Evolutionary conservation across 2,329 filamentous ascomycete genomes (phyloP).

Genomic region (Trichophyton mentagrophytes): DNA sequence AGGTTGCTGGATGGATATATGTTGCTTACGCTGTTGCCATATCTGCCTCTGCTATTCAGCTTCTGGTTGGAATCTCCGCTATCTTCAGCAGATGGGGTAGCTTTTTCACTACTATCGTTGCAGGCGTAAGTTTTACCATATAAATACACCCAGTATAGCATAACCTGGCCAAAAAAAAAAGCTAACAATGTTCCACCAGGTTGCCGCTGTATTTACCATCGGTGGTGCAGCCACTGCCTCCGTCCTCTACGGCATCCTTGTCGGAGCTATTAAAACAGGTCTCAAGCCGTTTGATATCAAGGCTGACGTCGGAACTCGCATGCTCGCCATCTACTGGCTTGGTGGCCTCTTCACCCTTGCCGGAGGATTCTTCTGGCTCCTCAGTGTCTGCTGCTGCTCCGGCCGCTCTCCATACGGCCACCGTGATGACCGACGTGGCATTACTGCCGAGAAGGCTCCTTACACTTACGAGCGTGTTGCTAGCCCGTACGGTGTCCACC

Average conservation of each 20-base stretch:
- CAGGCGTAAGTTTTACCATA: slow-evolving; percentile 45
- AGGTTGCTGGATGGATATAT: slow-evolving; percentile 69
- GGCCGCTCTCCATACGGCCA: slow-evolving; percentile 44
- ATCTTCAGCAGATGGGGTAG: slow-evolving; percentile 72
- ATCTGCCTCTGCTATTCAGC: slow-evolving; percentile 54
- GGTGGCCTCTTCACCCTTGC: slow-evolving; percentile 62
- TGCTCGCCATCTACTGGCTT: slow-evolving; percentile 65
- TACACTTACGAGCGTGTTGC: slow-evolving; percentile 48
- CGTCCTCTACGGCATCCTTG: slow-evolving; percentile 56
- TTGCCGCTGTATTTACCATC: slow-evolving; percentile 45
- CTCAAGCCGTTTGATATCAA: slow-evolving; percentile 60
- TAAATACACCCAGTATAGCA: slow-evolving; percentile 8
- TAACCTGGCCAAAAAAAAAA: background rate
- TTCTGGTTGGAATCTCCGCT: slow-evolving; percentile 68
- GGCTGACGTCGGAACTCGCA: slow-evolving; percentile 53
- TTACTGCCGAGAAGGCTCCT: slow-evolving; percentile 47
- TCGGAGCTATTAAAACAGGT: slow-evolving; percentile 52
- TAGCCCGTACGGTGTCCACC: slow-evolving; percentile 12
- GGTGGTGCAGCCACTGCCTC: slow-evolving; percentile 62
- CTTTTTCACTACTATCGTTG: slow-evolving; percentile 67
- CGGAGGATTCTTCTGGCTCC: slow-evolving; percentile 77
- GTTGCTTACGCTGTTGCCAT: slow-evolving; percentile 66
- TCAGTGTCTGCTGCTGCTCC: slow-evolving; percentile 83
- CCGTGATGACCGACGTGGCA: slow-evolving; percentile 26
- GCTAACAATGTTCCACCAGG: slow-evolving; percentile 21